Evolutionary conservation across 202 grass and related monocot species (phyloP).

Genomic region (Carex arenaria): DNA sequence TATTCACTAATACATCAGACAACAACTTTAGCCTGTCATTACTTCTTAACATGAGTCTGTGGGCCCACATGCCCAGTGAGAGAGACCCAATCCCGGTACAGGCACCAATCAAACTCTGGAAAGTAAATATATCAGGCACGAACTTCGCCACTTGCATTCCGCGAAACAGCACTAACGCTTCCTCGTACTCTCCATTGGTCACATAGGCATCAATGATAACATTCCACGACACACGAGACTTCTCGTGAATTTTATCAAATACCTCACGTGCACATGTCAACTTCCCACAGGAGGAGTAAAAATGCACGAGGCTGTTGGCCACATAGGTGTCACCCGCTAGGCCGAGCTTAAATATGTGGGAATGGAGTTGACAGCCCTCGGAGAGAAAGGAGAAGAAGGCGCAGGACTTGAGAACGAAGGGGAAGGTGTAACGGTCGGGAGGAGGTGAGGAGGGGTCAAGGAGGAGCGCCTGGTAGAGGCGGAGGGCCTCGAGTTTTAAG

Average conservation of each 20-base stretch:
- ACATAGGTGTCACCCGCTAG: slow-evolving; percentile 40
- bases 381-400: slow-evolving; percentile 56
- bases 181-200: slow-evolving; percentile 57
- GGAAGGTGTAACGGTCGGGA: slow-evolving; percentile 46
- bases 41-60: slow-evolving; percentile 52
- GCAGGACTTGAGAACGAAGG: slow-evolving; percentile 52
- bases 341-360: slow-evolving; percentile 55
- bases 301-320: slow-evolving; percentile 75
- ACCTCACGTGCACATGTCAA: slow-evolving; percentile 31
- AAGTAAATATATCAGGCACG: slow-evolving; percentile 58
- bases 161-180: slow-evolving; percentile 47
- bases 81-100: slow-evolving; percentile 52
- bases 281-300: slow-evolving; percentile 74
- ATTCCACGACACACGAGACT: slow-evolving; percentile 85
- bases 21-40: slow-evolving; percentile 15
- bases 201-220: slow-evolving; percentile 55
- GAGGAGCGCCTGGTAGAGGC: slow-evolving; percentile 54
- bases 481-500: slow-evolving; percentile 51
- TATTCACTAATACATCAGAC: slow-evolving; percentile 70
- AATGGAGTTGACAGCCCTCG: slow-evolving; percentile 72
- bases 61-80: slow-evolving; percentile 68
- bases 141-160: slow-evolving; percentile 44
- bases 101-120: slow-evolving; percentile 71
- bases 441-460: slow-evolving; percentile 3
- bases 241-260: slow-evolving; percentile 46